Evolutionary conservation across 495 filamentous ascomycete genomes (phyloP).

Genomic region (Lophiostoma macrostomum): DNA sequence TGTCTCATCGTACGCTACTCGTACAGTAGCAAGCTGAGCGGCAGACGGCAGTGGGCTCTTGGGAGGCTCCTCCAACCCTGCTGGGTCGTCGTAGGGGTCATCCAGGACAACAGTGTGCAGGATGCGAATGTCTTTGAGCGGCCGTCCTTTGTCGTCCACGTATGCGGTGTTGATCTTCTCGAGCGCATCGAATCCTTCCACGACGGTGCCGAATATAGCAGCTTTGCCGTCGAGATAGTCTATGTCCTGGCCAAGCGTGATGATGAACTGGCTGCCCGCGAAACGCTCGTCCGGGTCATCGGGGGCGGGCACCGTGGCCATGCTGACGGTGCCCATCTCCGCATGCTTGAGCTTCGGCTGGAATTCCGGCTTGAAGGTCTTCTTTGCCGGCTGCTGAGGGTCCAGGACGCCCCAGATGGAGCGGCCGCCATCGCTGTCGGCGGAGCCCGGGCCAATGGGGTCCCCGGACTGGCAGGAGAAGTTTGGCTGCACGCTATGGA

Average conservation of each 20-base stretch:
- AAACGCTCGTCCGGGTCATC: conserved; percentile 76
- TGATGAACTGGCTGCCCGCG: conserved; percentile 83
- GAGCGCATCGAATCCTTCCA: conserved; percentile 86
- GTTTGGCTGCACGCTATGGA: conserved; percentile 82
- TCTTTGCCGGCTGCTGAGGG: conserved; percentile 58
- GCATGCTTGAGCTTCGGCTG: conserved; percentile 80
- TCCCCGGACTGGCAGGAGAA: conserved; percentile 96
- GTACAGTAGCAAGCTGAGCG: conserved; percentile 83
- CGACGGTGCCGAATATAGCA: conserved; percentile 90
- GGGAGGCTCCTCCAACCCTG: conserved; percentile 68
- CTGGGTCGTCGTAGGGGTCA: conserved; percentile 80
- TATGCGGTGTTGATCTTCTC: conserved; percentile 92
- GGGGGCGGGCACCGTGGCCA: conserved; percentile 78
- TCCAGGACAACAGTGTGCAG: conserved; percentile 87
- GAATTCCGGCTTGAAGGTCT: conserved; percentile 78
- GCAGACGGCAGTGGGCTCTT: conserved; percentile 78
- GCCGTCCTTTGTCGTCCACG: conserved; percentile 76
- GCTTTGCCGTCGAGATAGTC: conserved; percentile 88
- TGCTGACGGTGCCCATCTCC: conserved; percentile 86
- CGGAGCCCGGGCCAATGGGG: conserved; percentile 77
- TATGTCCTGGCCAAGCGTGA: conserved; percentile 81
- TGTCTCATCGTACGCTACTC: conserved; percentile 86
- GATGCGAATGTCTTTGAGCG: conserved; percentile 87
- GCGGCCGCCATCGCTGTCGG: conserved; percentile 81
- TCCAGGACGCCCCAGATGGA: conserved; percentile 85